Evolutionary conservation across 768 basidiomycete genomes (phyloP).

Genomic region (Suillus alpinus): DNA sequence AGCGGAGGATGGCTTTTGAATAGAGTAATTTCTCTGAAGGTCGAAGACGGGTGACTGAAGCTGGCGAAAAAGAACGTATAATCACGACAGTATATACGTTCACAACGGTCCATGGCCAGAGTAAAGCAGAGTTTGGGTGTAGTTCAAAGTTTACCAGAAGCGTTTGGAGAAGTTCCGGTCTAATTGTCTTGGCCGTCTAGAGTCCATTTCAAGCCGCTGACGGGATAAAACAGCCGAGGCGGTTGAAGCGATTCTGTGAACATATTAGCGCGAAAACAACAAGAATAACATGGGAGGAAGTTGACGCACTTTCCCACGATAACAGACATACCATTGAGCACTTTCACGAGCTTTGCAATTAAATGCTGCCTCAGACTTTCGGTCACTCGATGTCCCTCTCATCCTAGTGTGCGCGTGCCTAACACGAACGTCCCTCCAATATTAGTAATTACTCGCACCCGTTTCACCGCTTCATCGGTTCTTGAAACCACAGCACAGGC

Average conservation of each 20-base stretch:
- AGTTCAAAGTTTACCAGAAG: background rate
- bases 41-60: conserved; percentile 2
- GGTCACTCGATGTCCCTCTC: no score
- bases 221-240: background rate
- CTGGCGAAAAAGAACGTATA: background rate
- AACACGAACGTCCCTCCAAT: no score
- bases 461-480: no score
- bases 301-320: no score
- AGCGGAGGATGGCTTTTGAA: background rate
- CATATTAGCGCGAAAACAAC: background rate
- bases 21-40: conserved; percentile 6
- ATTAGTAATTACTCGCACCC: no score
- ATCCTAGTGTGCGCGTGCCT: no score
- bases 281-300: no score
- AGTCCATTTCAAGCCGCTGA: background rate
- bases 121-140: background rate
- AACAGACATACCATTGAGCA: no score
- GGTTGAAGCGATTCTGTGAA: background rate
- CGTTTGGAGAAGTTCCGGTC: background rate
- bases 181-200: background rate
- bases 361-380: no score
- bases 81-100: background rate
- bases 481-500: no score
- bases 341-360: no score
- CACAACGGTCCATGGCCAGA: background rate